Conservation (phyloP, 352 stramenopile species). For the Globisporangium radiosum region DNA sequence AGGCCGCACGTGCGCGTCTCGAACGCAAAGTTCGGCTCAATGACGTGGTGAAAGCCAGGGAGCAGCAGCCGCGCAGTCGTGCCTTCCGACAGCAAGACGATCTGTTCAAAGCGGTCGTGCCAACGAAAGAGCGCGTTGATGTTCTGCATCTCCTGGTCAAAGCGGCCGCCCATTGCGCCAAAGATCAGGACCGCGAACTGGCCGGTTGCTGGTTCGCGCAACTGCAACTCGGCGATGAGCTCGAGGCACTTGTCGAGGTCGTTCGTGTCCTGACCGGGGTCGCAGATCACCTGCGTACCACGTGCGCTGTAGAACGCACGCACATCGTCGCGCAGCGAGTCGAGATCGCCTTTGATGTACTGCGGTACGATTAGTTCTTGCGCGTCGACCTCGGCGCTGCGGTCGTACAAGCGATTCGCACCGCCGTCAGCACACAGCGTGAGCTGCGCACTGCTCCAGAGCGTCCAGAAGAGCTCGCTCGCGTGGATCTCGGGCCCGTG, state of each 20-base stretch:
- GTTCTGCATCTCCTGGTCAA: constrained; percentile 97
- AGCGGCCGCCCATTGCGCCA: constrained; percentile 93
- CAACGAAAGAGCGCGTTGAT: constrained; percentile 92
- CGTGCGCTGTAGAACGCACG: constrained; percentile 72
- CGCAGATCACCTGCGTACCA: constrained; percentile 60
- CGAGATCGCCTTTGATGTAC: constrained; percentile 94
- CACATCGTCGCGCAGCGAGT: constrained; percentile 89
- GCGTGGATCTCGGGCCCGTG: constrained; percentile 16
- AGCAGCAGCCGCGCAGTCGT: constrained; percentile 84
- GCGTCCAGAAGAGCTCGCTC: constrained; percentile 56
- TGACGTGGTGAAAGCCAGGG: constrained; percentile 47
- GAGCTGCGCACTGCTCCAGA: constrained; percentile 58
- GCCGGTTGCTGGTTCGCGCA: constrained; percentile 8
- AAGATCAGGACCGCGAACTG: constrained; percentile 86
- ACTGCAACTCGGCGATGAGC: constrained; percentile 42
- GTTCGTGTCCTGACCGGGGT: constrained; percentile 90
- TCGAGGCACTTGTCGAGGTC: constrained; percentile 93
- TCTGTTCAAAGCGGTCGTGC: constrained; percentile 63
- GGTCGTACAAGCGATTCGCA: constrained; percentile 92
- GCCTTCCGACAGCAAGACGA: constrained; percentile 88
- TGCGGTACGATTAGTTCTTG: constrained; percentile 63
- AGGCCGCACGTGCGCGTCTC: constrained; percentile 93
- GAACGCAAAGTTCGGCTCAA: constrained; percentile 81
- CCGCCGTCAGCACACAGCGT: constrained; percentile 93
- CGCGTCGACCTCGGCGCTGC: constrained; percentile 27